Percentiles rank a stretch among this genome's conserved stretches.
Conservation (phyloP, 176 grass and related monocot species). For the Triticum monococcum region DNA sequence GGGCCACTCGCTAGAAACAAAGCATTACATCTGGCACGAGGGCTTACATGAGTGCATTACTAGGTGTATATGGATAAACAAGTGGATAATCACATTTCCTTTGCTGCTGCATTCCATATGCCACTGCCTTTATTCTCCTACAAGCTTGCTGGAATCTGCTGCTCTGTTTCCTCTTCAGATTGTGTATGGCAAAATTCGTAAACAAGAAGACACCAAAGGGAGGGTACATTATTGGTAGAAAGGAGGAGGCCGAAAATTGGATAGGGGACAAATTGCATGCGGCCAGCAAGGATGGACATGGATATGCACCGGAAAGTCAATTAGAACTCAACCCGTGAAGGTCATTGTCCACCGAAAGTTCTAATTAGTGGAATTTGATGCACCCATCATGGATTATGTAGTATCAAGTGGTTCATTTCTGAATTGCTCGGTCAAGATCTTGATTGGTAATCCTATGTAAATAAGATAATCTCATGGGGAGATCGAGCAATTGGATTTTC, state of each 20-base stretch:
- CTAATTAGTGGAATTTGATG: not conserved
- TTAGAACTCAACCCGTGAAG: not conserved
- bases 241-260: not conserved
- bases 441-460: too few relatives aligned
- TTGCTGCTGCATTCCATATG: not conserved
- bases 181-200: not conserved
- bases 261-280: not conserved
- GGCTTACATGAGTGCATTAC: not conserved
- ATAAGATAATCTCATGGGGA: too few relatives aligned
- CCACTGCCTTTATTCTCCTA: constrained; percentile 18
- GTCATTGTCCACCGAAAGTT: constrained; percentile 36
- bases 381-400: too few relatives aligned
- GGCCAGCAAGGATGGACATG: not conserved
- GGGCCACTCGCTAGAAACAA: not conserved
- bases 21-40: too few relatives aligned
- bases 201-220: not conserved
- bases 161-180: too few relatives aligned
- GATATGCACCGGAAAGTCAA: not conserved
- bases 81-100: constrained; percentile 5
- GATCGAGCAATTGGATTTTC: too few relatives aligned
- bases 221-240: not conserved
- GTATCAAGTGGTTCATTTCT: too few relatives aligned
- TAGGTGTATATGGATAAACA: not conserved
- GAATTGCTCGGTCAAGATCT: too few relatives aligned
- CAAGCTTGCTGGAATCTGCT: not conserved